These are phyloP conservation scores for Aquilaria yunnanensis DNA, from an alignment of 345 rosid genomes.

Conservation along the genomic window DNA sequence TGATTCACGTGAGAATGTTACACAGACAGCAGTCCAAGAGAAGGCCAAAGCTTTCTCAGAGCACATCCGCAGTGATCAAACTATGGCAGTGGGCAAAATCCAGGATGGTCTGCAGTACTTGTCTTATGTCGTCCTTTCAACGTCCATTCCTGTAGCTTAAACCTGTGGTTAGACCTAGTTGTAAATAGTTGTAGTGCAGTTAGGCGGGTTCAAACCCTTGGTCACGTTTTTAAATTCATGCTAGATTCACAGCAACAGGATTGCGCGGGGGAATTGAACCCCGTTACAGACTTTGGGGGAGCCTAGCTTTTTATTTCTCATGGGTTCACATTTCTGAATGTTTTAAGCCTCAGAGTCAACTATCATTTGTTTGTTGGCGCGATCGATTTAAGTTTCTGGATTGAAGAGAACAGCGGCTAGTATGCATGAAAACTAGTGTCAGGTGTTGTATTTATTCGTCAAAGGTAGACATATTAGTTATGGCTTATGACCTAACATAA, in stretches of 20 bases:
- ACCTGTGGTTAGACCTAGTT: constrained; percentile 1
- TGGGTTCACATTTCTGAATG: too few species aligned
- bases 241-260: not conserved
- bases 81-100: constrained; percentile 56
- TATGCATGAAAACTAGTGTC: not conserved
- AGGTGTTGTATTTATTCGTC: not conserved
- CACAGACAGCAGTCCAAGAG: constrained; percentile 47
- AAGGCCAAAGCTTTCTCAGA: constrained; percentile 59
- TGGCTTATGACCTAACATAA: too few species aligned
- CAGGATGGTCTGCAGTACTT: constrained; percentile 79
- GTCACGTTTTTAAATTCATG: not conserved
- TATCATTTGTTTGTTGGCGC: too few species aligned
- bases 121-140: constrained; percentile 58
- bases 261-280: not conserved
- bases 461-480: too few species aligned
- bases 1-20: constrained; percentile 41
- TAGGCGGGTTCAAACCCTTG: constrained; percentile 5
- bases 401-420: not conserved
- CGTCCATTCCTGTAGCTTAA: constrained; percentile 62
- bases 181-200: constrained; percentile 20
- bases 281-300: not conserved
- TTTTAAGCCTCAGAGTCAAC: too few species aligned
- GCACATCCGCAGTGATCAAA: constrained; percentile 47
- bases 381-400: too few species aligned
- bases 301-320: not conserved